Percentiles rank a stretch among this genome's conserved stretches.
Conservation (phyloP, 495 filamentous ascomycete species). For the Pseudevernia furfuracea region DNA sequence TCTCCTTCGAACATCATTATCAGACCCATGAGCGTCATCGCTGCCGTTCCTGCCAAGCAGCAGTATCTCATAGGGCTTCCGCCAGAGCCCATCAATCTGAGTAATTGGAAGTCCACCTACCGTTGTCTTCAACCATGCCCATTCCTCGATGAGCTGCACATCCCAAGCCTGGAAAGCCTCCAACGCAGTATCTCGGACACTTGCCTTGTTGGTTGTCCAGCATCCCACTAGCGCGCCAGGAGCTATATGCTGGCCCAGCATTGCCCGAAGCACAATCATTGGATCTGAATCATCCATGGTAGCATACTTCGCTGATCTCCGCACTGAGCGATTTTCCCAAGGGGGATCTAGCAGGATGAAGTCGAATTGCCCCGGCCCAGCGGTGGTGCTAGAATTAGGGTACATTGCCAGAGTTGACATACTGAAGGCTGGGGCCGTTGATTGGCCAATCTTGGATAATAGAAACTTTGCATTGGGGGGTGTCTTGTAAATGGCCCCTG, state of each 20-base stretch:
- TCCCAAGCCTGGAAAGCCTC: slow-evolving; percentile 54
- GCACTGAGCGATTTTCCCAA: slow-evolving; percentile 86
- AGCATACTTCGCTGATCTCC: slow-evolving; percentile 58
- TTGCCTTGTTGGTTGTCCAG: slow-evolving; percentile 81
- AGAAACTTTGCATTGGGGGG: slow-evolving; percentile 49
- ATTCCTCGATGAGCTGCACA: slow-evolving; percentile 66
- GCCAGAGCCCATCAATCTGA: slow-evolving; percentile 59
- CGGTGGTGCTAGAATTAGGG: slow-evolving; percentile 16
- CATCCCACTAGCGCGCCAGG: slow-evolving; percentile 56
- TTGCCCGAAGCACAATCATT: slow-evolving; percentile 40
- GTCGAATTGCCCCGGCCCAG: slow-evolving; percentile 49
- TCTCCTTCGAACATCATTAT: slow-evolving; percentile 35
- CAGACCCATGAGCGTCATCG: slow-evolving; percentile 7
- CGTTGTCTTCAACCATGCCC: slow-evolving; percentile 88
- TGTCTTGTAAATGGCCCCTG: slow-evolving; percentile 35
- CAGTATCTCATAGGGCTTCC: slow-evolving; percentile 81
- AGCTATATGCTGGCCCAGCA: slow-evolving; percentile 52
- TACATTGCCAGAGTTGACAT: slow-evolving; percentile 22
- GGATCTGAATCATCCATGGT: slow-evolving; percentile 36
- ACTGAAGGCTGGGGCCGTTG: slow-evolving; percentile 25
- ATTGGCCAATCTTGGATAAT: slow-evolving; percentile 30
- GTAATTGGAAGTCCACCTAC: slow-evolving; percentile 59
- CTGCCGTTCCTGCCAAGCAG: slow-evolving; percentile 52
- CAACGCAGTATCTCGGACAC: slow-evolving; percentile 51
- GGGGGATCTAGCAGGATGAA: slow-evolving; percentile 85